These are phyloP conservation scores for Xylaria longipes DNA, from an alignment of 495 filamentous ascomycete species.

Conservation along the genomic window DNA sequence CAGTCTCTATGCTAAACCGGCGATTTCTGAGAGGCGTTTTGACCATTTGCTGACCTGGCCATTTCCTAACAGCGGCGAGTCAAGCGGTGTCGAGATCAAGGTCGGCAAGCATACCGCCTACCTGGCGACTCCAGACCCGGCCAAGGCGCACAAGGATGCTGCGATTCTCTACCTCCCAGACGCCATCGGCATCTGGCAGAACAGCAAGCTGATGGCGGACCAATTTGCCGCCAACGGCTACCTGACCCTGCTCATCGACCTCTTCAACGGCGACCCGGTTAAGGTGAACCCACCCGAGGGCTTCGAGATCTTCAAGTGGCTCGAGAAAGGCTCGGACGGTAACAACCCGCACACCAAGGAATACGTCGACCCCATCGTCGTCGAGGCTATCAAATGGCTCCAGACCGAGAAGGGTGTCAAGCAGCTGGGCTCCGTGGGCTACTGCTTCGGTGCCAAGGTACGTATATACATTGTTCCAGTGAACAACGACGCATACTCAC, in stretches of 20 bases:
- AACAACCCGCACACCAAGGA: conserved; percentile 64
- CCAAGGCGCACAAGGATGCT: conserved; percentile 52
- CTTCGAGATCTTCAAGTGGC: conserved; percentile 69
- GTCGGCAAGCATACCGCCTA: conserved; percentile 56
- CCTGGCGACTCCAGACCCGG: conserved; percentile 53
- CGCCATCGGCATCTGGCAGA: conserved; percentile 75
- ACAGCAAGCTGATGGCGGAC: conserved; percentile 81
- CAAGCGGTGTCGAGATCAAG: conserved; percentile 50
- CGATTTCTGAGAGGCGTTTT: neutral
- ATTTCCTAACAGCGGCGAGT: conserved; percentile 38
- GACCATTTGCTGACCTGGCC: neutral
- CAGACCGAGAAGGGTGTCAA: conserved; percentile 60
- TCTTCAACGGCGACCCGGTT: conserved; percentile 76
- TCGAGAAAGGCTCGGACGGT: conserved; percentile 51
- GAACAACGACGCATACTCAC: neutral
- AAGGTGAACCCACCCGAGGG: conserved; percentile 59
- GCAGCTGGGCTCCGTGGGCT: conserved; percentile 74
- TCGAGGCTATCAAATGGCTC: conserved; percentile 53
- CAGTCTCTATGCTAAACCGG: neutral
- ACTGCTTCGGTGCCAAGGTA: conserved; percentile 78
- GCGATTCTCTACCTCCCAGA: conserved; percentile 67
- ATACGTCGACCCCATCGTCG: conserved; percentile 61
- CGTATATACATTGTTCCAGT: neutral
- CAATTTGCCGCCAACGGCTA: conserved; percentile 85
- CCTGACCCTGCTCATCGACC: conserved; percentile 75